A percentile compares a stretch with the other conserved stretches of the same genome.
Conservation (phyloP, 2,329 filamentous ascomycete genomes). For the Albifimbria verrucaria region DNA sequence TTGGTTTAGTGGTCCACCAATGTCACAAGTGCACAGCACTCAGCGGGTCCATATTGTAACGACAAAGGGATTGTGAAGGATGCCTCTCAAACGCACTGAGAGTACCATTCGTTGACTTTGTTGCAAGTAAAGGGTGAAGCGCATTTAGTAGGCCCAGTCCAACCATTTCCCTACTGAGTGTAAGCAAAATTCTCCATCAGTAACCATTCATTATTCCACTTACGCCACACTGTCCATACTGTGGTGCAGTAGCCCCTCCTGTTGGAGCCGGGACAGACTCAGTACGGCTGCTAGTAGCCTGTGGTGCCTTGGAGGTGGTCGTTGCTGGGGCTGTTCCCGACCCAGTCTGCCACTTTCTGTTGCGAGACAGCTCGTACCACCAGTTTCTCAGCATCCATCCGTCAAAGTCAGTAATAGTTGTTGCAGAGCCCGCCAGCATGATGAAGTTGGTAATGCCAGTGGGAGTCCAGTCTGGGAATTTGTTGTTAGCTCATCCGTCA, state of each 20-base stretch:
- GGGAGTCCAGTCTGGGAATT: conserved; percentile 42
- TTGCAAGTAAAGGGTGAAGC: too few relatives aligned
- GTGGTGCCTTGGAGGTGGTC: background rate
- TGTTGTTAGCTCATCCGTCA: background rate
- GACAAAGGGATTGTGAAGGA: too few relatives aligned
- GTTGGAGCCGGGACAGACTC: background rate
- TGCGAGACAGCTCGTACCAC: conserved; percentile 35
- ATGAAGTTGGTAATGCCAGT: conserved; percentile 38
- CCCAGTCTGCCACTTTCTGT: conserved; percentile 22
- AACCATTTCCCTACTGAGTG: too few relatives aligned
- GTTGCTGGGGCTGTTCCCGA: background rate
- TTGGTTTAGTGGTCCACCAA: too few relatives aligned
- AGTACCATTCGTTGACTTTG: too few relatives aligned
- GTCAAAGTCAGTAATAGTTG: conserved; percentile 43
- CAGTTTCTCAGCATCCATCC: conserved; percentile 47
- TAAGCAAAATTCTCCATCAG: too few relatives aligned
- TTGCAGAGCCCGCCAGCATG: conserved; percentile 41
- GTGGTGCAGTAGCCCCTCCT: background rate
- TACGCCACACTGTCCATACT: background rate
- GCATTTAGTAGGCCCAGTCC: too few relatives aligned
- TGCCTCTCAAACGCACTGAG: too few relatives aligned
- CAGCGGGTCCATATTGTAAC: too few relatives aligned
- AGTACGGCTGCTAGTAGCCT: background rate
- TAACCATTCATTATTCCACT: background rate
- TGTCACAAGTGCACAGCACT: too few relatives aligned